These are phyloP conservation scores for Pyrenophora seminiperda DNA, from an alignment of 2,329 filamentous ascomycete genomes.

Conservation along the genomic window DNA sequence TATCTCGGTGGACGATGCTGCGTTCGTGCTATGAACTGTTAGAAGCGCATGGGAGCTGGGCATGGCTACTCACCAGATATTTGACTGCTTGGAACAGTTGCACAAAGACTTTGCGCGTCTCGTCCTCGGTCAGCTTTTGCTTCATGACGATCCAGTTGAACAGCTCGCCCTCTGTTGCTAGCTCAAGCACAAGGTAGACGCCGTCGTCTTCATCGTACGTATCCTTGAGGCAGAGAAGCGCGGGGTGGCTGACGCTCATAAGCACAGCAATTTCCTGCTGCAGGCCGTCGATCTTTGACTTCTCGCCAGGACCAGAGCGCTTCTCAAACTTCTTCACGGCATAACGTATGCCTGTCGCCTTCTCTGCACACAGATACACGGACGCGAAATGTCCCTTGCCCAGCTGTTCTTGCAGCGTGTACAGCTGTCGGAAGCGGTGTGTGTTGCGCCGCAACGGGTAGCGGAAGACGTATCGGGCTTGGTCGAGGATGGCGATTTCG, in stretches of 20 bases:
- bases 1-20: slow-evolving; percentile 95
- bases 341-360: slow-evolving; percentile 77
- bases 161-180: slow-evolving; percentile 89
- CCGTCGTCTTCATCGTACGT: slow-evolving; percentile 91
- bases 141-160: slow-evolving; percentile 96
- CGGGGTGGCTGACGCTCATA: slow-evolving; percentile 96
- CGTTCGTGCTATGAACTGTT: slow-evolving; percentile 76
- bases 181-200: slow-evolving; percentile 88
- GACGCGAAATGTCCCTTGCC: slow-evolving; percentile 96
- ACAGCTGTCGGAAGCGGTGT: slow-evolving; percentile 84
- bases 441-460: slow-evolving; percentile 68
- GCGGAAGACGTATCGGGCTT: slow-evolving; percentile 86
- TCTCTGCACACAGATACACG: slow-evolving; percentile 89
- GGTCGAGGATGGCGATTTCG: slow-evolving; percentile 84
- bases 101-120: slow-evolving; percentile 83
- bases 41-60: slow-evolving; percentile 20
- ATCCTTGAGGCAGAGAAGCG: slow-evolving; percentile 89
- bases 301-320: slow-evolving; percentile 78
- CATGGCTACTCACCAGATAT: slow-evolving; percentile 72
- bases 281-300: slow-evolving; percentile 80
- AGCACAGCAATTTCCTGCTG: slow-evolving; percentile 96
- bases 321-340: slow-evolving; percentile 96
- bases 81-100: slow-evolving; percentile 94
- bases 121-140: slow-evolving; percentile 81
- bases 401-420: slow-evolving; percentile 80